Evolutionary conservation across 331 rosid species (phyloP), one percentile per base, ranked within the genome.

Genomic region (Acacia pycnantha): DNA sequence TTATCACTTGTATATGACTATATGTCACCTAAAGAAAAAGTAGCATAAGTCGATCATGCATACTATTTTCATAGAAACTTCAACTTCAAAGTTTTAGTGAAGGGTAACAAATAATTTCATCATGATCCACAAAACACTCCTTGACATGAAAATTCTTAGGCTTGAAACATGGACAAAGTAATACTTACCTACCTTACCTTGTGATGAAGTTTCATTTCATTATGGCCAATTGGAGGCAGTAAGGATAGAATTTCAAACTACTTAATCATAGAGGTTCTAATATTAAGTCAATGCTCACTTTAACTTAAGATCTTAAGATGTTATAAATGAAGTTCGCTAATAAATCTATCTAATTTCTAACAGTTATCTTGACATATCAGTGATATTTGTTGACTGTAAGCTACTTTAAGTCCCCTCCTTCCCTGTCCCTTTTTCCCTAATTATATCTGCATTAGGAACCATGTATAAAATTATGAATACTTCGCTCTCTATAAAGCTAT

Each of bases 1-100:
- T 72, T 22, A 62, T 73, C 33, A 56, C 76, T 65, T 67, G 35
- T 29, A 65, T 44, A n/a, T n/a, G n/a, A n/a, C n/a, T n/a, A n/a
- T n/a, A 48, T 0, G n/a, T 13, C 15, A 73, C 62, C 73, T 27
- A 47, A 29, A 1, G 1, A 26, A 43, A 59, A 77, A 77, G 8
- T 16, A 31, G 9, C 76, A 62, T 65, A 79, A 73, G 75, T 27
- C 66, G 31, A 54, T 41, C 53, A 71, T 14, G 50, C 71, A 29
- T 7, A 56, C 15, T 19, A 19, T 33, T 67, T 33, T 37, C 48
- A 19, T 35, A 33, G 43, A 65, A 18, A 65, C 44, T 65, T 33
- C 44, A 33, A 33, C 22, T 65, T 33, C 3, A 31, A 26, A 65
- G 12, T 31, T 65, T 65, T 2, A 3, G 22, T 29, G 21, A 31